Evolutionary conservation across 257 asterid genomes (phyloP).

Genomic region (Solanum medicagineum): DNA sequence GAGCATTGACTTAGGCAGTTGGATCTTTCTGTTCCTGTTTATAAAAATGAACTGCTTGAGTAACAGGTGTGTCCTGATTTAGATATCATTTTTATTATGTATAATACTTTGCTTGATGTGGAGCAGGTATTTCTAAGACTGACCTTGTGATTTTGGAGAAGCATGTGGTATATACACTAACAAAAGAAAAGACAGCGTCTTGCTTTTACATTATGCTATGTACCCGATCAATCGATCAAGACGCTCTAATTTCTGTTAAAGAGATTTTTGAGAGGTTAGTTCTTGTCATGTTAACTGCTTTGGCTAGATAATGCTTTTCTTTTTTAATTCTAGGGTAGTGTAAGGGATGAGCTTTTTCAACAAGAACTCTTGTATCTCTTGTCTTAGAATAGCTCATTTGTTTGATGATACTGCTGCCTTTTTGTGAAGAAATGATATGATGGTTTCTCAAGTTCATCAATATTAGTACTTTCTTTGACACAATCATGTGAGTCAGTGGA

Average conservation of each 20-base stretch:
- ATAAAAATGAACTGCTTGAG: not conserved
- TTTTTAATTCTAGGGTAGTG: not conserved
- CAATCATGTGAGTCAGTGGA: not conserved
- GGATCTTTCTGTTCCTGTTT: not conserved
- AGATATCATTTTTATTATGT: not conserved
- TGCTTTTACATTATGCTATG: conserved; percentile 48
- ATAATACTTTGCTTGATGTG: conserved; percentile 10
- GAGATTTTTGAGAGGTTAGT: conserved; percentile 46
- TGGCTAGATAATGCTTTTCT: not conserved
- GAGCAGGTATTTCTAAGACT: conserved; percentile 35
- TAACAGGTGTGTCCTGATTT: not conserved
- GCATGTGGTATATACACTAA: conserved; percentile 43
- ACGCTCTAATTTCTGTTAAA: conserved; percentile 23
- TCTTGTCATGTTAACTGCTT: not conserved
- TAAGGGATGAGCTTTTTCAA: not conserved
- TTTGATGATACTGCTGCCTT: not conserved
- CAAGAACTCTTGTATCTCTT: not conserved
- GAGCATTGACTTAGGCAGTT: not conserved
- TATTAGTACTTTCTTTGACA: not conserved
- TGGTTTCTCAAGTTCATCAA: not conserved
- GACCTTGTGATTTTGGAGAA: conserved; percentile 46
- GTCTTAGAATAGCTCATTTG: not conserved
- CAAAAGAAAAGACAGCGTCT: conserved; percentile 40
- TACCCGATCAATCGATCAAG: conserved; percentile 12
- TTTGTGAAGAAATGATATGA: not conserved